These are phyloP conservation scores for Boletus bicolor DNA, from an alignment of 768 basidiomycete species.

Conservation along the genomic window DNA sequence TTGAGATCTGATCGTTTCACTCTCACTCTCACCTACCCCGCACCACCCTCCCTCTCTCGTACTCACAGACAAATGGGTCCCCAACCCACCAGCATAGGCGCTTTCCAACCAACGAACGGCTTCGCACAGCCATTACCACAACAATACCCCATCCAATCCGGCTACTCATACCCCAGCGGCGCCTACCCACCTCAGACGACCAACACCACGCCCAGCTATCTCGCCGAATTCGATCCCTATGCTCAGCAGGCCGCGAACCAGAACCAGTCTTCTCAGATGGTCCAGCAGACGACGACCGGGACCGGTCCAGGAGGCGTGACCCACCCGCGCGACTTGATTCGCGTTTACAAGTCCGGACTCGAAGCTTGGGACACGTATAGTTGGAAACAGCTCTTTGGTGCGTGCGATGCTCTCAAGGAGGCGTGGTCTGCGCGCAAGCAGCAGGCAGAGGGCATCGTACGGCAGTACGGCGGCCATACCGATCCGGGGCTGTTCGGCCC, in stretches of 20 bases:
- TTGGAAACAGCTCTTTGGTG: conserved; percentile 66
- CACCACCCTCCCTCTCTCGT: background rate
- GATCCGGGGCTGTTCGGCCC: conserved; percentile 27
- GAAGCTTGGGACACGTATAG: conserved; percentile 68
- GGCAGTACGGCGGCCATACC: conserved; percentile 42
- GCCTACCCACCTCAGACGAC: conserved; percentile 25
- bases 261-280: background rate
- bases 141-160: conserved; percentile 32
- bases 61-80: conserved; percentile 25
- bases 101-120: conserved; percentile 50
- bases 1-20: background rate
- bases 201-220: conserved; percentile 21
- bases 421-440: conserved; percentile 62
- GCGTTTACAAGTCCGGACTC: conserved; percentile 60
- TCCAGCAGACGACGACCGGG: background rate
- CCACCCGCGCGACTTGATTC: conserved; percentile 71
- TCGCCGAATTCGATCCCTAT: conserved; percentile 43
- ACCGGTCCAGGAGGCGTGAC: conserved; percentile 31
- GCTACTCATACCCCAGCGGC: conserved; percentile 30
- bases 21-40: no score
- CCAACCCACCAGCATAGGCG: conserved; percentile 29
- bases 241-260: conserved; percentile 10
- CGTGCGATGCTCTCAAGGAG: conserved; percentile 62
- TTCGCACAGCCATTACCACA: conserved; percentile 44
- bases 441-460: conserved; percentile 49